Evolutionary conservation across 306 rosid species (phyloP).

Genomic region (Vigna unguiculata): DNA sequence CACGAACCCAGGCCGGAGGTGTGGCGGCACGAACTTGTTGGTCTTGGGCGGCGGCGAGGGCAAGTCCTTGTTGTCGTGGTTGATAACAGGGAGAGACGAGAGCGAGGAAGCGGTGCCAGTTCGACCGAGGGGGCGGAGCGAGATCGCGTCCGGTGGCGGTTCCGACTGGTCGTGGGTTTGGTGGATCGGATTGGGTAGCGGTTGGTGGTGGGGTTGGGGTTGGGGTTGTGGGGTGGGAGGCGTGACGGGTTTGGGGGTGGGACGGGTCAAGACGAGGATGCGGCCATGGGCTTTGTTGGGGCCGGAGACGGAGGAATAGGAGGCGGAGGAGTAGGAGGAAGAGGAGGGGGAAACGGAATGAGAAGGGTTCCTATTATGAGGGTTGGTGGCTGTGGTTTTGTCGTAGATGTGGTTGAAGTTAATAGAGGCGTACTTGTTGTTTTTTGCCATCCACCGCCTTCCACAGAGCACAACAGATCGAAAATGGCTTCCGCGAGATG

Average conservation of each 20-base stretch:
- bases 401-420: constrained; percentile 88
- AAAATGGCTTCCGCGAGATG: constrained; percentile 10
- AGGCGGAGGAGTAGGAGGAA: constrained; percentile 53
- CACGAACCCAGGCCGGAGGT: constrained; percentile 81
- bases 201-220: neutral
- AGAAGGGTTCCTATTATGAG: constrained; percentile 48
- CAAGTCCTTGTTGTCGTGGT: constrained; percentile 51
- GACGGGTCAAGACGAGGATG: constrained; percentile 77
- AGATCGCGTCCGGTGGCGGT: constrained; percentile 56
- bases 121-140: constrained; percentile 79
- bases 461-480: neutral
- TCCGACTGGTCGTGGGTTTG: constrained; percentile 50
- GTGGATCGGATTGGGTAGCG: constrained; percentile 39
- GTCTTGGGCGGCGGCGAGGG: constrained; percentile 48
- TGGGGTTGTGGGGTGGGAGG: constrained; percentile 25
- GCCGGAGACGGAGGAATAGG: constrained; percentile 73
- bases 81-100: constrained; percentile 41
- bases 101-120: constrained; percentile 54
- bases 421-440: constrained; percentile 72
- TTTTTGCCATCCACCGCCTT: constrained; percentile 83
- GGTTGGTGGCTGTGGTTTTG: constrained; percentile 45
- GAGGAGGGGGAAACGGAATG: constrained; percentile 37
- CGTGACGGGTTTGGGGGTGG: constrained; percentile 56
- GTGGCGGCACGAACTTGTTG: constrained; percentile 81
- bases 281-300: constrained; percentile 78